Evolutionary conservation across 768 basidiomycete genomes (phyloP).

Genomic region (Multifurca ochricompacta): DNA sequence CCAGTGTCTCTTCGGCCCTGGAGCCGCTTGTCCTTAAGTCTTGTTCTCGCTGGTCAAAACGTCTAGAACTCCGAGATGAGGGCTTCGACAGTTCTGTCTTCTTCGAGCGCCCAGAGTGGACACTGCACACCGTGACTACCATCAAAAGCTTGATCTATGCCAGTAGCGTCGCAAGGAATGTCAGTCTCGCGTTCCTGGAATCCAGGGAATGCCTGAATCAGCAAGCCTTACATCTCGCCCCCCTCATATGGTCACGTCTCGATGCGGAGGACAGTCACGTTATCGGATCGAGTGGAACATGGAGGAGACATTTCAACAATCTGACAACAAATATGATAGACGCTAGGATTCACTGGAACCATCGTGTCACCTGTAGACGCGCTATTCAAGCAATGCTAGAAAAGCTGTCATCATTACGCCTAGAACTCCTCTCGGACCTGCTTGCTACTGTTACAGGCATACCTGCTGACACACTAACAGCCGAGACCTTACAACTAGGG

Average conservation of each 20-base stretch:
- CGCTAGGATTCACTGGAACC: neutral
- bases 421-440: conserved; percentile 7
- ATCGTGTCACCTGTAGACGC: conserved; percentile 7
- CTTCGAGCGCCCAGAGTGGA: conserved; percentile 38
- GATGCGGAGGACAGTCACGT: conserved; percentile 9
- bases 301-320: conserved; percentile 20
- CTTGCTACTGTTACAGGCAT: conserved; percentile 3
- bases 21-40: conserved; percentile 4
- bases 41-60: conserved; percentile 14
- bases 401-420: conserved; percentile 1
- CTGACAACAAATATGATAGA: conserved; percentile 18
- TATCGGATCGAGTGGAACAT: neutral
- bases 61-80: neutral
- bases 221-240: conserved; percentile 17
- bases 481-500: neutral
- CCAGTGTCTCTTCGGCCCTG: neutral
- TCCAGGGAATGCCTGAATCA: conserved; percentile 11
- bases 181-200: conserved; percentile 22
- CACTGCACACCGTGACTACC: conserved; percentile 36
- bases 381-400: conserved; percentile 6
- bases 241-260: conserved; percentile 21
- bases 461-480: conserved; percentile 1
- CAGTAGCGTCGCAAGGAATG: conserved; percentile 17
- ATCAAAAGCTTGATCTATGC: conserved; percentile 40
- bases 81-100: conserved; percentile 30